These are phyloP conservation scores for Sarcodon sp. DNA, from an alignment of 768 basidiomycete genomes.

Conservation along the genomic window DNA sequence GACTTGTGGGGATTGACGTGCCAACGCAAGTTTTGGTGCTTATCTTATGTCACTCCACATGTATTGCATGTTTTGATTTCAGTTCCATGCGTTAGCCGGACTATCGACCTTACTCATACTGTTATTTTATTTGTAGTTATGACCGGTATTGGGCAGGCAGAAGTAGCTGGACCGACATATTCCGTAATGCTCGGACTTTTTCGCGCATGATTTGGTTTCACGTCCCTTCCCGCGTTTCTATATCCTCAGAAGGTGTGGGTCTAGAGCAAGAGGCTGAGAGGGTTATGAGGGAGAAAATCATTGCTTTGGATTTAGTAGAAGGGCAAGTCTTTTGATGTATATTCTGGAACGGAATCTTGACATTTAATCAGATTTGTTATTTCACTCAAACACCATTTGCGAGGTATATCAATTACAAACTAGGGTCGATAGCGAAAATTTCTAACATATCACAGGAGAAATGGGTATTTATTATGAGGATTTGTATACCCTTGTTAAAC, in stretches of 20 bases:
- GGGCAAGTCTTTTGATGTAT: constrained; percentile 23
- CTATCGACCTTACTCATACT: too few species aligned
- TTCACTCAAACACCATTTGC: constrained; percentile 48
- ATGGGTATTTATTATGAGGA: constrained; percentile 51
- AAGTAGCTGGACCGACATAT: constrained; percentile 42
- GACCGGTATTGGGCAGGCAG: constrained; percentile 52
- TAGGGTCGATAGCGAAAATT: background rate
- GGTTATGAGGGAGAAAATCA: constrained; percentile 48
- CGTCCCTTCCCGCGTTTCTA: constrained; percentile 33
- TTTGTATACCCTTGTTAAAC: constrained; percentile 40
- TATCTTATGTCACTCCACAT: too few species aligned
- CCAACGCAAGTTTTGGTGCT: too few species aligned
- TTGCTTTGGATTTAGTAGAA: constrained; percentile 45
- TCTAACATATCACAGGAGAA: constrained; percentile 25
- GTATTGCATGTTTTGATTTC: too few species aligned
- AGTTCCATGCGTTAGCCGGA: too few species aligned
- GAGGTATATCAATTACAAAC: constrained; percentile 20
- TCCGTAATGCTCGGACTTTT: constrained; percentile 34
- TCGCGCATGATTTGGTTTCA: constrained; percentile 50
- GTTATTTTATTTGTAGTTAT: constrained; percentile 24
- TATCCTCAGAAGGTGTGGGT: constrained; percentile 22
- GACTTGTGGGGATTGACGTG: too few species aligned
- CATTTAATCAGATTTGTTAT: constrained; percentile 31
- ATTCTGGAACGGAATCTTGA: background rate
- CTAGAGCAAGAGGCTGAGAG: constrained; percentile 28